These are phyloP conservation scores for Ascomycota sp. DNA, from an alignment of 2,329 filamentous ascomycete species.

Conservation along the genomic window DNA sequence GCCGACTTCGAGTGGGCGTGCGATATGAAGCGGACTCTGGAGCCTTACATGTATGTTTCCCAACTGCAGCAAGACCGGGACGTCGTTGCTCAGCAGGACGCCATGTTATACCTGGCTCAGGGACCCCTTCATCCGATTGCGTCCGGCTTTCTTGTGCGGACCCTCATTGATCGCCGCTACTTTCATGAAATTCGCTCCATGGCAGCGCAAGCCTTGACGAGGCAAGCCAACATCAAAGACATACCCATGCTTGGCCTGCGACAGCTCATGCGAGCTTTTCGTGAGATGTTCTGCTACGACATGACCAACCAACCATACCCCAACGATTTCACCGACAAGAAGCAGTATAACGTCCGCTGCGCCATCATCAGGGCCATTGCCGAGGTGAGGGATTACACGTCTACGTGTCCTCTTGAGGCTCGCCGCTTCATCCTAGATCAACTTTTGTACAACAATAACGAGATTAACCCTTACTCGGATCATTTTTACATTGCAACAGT, in stretches of 20 bases:
- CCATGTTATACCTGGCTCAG: constrained; percentile 52
- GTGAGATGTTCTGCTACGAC: constrained; percentile 70
- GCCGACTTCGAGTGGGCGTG: constrained; percentile 97
- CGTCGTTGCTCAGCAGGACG: constrained; percentile 67
- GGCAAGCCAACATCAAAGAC: constrained; percentile 49
- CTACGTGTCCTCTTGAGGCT: constrained; percentile 58
- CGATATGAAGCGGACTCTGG: constrained; percentile 61
- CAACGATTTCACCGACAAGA: constrained; percentile 81
- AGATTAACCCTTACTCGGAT: constrained; percentile 74
- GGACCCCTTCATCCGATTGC: constrained; percentile 57
- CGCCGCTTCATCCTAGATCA: constrained; percentile 76
- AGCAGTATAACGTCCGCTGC: constrained; percentile 66
- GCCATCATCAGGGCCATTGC: constrained; percentile 68
- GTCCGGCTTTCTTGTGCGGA: constrained; percentile 75
- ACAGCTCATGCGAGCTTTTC: constrained; percentile 71
- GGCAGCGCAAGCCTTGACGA: constrained; percentile 60
- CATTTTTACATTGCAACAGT: constrained; percentile 72
- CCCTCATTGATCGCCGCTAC: constrained; percentile 77
- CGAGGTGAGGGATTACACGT: constrained; percentile 49
- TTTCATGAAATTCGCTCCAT: constrained; percentile 82
- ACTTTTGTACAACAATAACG: constrained; percentile 85
- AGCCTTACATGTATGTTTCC: constrained; percentile 93
- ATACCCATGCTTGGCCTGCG: constrained; percentile 56
- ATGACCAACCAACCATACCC: constrained; percentile 61
- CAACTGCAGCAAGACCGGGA: constrained; percentile 94